Evolutionary conservation across 768 basidiomycete genomes (phyloP), one percentile per base, ranked within the genome.

Genomic region (Sistotremastrum niveocremeum): DNA sequence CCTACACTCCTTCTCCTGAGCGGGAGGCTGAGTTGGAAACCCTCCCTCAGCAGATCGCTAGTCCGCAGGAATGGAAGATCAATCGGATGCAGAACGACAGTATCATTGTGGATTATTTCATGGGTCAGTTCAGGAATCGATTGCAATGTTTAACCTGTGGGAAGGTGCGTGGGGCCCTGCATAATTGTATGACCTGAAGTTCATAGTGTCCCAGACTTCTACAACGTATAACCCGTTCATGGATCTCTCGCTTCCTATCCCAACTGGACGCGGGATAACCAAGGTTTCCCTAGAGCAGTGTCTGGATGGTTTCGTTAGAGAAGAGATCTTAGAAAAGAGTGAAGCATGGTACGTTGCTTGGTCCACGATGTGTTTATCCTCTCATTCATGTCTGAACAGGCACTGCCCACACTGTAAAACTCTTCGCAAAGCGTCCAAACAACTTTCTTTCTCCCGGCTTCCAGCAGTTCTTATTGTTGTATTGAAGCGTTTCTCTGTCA

Each of bases 161-260:
- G 51, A 86, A 87, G 63, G 93, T 91, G 50, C 37, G 72, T 57
- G 11, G 9, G 49, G 65, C 62, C 20, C 37, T 37, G 34, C 35
- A 45, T 42, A 38, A 44, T 38, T 46, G 40, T 42, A 31, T 39
- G 10, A n/a, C 28, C 48, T 58, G 37, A 59, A 46, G 31, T 34
- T 9, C 34, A 37, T 40, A 39, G 35, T 36, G 37, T 41, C 44
- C 7, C 54, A 97, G 91, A 97, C 93, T 4, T 95, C 93, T 31
- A 98, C 91, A 30, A 97, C 93, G 4, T 98, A 93, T 56, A 95
- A 97, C 58, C 74, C 85, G 5, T 98, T 98, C 63, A 98, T 95
- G 70, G 93, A 91, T 51, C 72, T 99, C 44, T 83, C 89, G 44
- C 60, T 99, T 41, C 93, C 94, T 1, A 80, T 99, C 42, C 91